A percentile compares a stretch with the other conserved stretches of the same genome.
Evolutionary conservation across 2,329 filamentous ascomycete species (phyloP).

Genomic region (Stemphylium beticola): DNA sequence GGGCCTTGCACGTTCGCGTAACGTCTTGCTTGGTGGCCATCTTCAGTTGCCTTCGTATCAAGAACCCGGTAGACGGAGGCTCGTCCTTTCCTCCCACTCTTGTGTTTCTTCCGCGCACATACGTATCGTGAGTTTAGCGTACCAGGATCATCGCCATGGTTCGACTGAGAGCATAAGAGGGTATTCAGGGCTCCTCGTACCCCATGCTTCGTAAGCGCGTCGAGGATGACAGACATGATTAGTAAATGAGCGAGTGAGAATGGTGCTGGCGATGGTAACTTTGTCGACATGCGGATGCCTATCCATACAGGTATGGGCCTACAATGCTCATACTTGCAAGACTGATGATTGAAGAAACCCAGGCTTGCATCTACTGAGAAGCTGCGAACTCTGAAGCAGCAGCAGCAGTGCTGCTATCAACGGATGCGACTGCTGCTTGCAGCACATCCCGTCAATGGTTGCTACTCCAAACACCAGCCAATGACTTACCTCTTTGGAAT

Average conservation of each 20-base stretch:
- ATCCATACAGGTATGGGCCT: too few relatives aligned
- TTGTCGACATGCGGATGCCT: background rate
- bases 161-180: background rate
- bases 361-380: too few relatives aligned
- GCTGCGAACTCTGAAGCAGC: too few relatives aligned
- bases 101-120: slow-evolving; percentile 1
- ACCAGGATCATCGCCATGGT: background rate
- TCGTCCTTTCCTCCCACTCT: background rate
- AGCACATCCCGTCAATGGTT: too few relatives aligned
- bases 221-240: background rate
- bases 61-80: slow-evolving; percentile 1
- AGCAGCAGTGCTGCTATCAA: too few relatives aligned
- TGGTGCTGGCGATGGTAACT: background rate
- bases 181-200: background rate
- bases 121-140: background rate
- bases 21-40: background rate
- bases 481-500: too few relatives aligned
- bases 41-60: background rate
- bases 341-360: background rate
- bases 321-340: background rate
- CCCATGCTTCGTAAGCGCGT: background rate
- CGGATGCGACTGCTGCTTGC: too few relatives aligned
- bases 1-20: slow-evolving; percentile 1
- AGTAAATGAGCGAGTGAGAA: background rate
- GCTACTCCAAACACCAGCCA: too few relatives aligned